Conservation (phyloP, 768 basidiomycete genomes). For the Phanerodontia chrysosporium region DNA sequence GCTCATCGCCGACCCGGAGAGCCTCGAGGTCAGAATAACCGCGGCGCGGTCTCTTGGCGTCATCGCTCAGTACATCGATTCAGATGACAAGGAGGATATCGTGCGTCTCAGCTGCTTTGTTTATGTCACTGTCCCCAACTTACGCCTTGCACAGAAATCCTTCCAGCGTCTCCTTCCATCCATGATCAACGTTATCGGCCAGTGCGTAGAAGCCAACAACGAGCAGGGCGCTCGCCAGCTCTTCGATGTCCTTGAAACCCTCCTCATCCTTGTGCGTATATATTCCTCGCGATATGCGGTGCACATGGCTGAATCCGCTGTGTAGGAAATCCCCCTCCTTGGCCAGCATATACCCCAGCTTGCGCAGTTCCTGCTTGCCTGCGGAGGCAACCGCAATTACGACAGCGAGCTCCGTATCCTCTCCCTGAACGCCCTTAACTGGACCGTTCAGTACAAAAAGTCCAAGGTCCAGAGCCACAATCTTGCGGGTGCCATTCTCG, state of each 20-base stretch:
- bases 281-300: too few species aligned
- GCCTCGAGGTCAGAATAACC: conserved; percentile 84
- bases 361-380: conserved; percentile 81
- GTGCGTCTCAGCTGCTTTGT: conserved; percentile 52
- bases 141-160: conserved; percentile 48
- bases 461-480: conserved; percentile 85
- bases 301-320: too few species aligned
- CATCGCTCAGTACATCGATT: conserved; percentile 88
- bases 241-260: conserved; percentile 94
- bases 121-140: background rate
- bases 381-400: conserved; percentile 73
- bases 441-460: conserved; percentile 99
- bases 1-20: conserved; percentile 78
- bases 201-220: conserved; percentile 74
- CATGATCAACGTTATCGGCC: conserved; percentile 87
- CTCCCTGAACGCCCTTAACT: conserved; percentile 88
- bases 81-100: conserved; percentile 82
- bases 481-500: conserved; percentile 81
- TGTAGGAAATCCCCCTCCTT: conserved; percentile 89
- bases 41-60: conserved; percentile 89
- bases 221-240: conserved; percentile 81
- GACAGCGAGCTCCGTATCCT: conserved; percentile 83
- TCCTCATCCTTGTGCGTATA: conserved; percentile 79
- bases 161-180: conserved; percentile 84
- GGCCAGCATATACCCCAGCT: conserved; percentile 85